Evolutionary conservation across 306 rosid species (phyloP).

Genomic region (Malus sieversii): DNA sequence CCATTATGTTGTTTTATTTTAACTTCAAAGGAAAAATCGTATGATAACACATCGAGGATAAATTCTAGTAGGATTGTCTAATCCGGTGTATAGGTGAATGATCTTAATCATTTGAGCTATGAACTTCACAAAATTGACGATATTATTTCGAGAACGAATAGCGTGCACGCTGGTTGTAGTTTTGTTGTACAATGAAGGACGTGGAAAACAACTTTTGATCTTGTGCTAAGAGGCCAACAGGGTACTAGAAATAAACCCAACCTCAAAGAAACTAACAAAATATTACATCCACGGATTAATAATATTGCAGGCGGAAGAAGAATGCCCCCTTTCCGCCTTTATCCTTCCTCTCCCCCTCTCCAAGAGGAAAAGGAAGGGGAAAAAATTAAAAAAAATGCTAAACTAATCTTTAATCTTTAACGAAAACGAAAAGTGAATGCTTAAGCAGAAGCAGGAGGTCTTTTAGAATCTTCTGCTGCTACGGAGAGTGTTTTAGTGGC

Average conservation of each 20-base stretch:
- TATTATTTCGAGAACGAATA: background rate
- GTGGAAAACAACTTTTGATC: conserved; percentile 5
- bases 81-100: background rate
- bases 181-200: conserved; percentile 4
- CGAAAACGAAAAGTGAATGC: background rate
- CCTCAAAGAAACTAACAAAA: conserved; percentile 1
- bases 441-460: conserved; percentile 22
- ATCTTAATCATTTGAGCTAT: background rate
- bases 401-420: conserved; percentile 13
- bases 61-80: too few species aligned
- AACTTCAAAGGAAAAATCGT: too few species aligned
- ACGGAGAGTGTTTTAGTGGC: conserved; percentile 15
- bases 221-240: conserved; percentile 1
- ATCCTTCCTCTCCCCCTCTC: conserved; percentile 13
- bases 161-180: background rate
- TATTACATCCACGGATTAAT: conserved; percentile 21
- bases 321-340: conserved; percentile 3
- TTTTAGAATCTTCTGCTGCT: background rate
- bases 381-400: conserved; percentile 3
- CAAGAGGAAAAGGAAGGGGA: conserved; percentile 4
- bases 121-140: background rate
- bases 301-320: conserved; percentile 1
- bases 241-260: conserved; percentile 17
- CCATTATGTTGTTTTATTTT: too few species aligned
- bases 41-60: too few species aligned